phyloP scores from a whole-genome alignment of 768 basidiomycete genomes.

The Pleurotus platypus region DNA sequence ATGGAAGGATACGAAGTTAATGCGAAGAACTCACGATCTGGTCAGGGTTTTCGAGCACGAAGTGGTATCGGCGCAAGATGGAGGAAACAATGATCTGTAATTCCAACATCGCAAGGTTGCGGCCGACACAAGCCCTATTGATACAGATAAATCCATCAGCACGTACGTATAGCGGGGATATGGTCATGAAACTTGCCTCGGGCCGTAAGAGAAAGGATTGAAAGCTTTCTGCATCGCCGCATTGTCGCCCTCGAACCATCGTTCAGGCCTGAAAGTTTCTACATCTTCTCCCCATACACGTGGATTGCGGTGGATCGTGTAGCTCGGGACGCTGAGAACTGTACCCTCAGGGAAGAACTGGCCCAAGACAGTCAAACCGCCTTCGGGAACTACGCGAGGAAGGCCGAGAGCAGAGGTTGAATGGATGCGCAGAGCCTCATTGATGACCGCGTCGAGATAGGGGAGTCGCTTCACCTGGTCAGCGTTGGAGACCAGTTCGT shows the following conservation, averaged over 20 bases:
- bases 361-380: slow-evolving; percentile 60
- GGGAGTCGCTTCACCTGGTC: slow-evolving; percentile 71
- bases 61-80: slow-evolving; percentile 70
- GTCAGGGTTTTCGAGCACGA: slow-evolving; percentile 61
- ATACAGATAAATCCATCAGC: slow-evolving; percentile 2
- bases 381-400: slow-evolving; percentile 73
- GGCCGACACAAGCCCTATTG: slow-evolving; percentile 75
- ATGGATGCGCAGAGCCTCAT: slow-evolving; percentile 82
- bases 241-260: slow-evolving; percentile 77
- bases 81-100: slow-evolving; percentile 79
- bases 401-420: slow-evolving; percentile 83
- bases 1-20: slow-evolving; percentile 10
- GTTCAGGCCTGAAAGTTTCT: slow-evolving; percentile 73
- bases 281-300: slow-evolving; percentile 77
- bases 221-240: slow-evolving; percentile 65
- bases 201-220: slow-evolving; percentile 85
- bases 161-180: background rate
- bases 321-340: slow-evolving; percentile 76
- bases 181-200: slow-evolving; percentile 44
- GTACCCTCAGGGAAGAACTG: slow-evolving; percentile 70
- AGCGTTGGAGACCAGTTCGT: slow-evolving; percentile 57
- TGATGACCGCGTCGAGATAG: slow-evolving; percentile 84
- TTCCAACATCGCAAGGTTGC: slow-evolving; percentile 79
- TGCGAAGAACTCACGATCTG: slow-evolving; percentile 40
- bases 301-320: slow-evolving; percentile 74